Base-by-base conservation (phyloP, 805 yeast species). In the Wickerhamomyces chaumierensis region DNA sequence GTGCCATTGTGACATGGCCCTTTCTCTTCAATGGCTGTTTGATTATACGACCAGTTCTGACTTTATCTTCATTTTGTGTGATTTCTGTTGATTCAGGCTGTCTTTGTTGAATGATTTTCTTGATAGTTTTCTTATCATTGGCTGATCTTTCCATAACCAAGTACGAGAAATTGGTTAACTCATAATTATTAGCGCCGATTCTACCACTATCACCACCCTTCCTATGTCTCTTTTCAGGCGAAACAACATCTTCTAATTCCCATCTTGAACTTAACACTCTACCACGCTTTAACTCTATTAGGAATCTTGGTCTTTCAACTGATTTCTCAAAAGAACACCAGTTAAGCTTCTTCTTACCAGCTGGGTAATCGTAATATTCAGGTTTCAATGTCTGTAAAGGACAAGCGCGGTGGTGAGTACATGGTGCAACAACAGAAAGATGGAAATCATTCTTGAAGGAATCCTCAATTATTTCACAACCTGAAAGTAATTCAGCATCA, bases 271-370 rank as follows among this genome's bases (percentile, higher is more conserved):
- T 80, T 40, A 90, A 62, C 28, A 73, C 63, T 41, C 74, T 70
- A 11, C 98, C 98, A 55, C 79, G 73, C 55, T 88, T 90, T 52
- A 92, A 67, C 52, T 92, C 96, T 60, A 81, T 58, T n/a, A 80
- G 64, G 49, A 70, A 92, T 46, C 68, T 68, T 2, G 97, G 97
- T 51, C 97, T 70, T 45, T 72, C 71, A 7, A 88, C 77, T 18
- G 73, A 68, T 41, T 82, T 79, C 38, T 71, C 72, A 54, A 77
- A 87, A 35, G 81, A 73, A 54, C 96, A 86, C 67, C 87, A 85
- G 39, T 71, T 72, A 37, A 82, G 63, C 41, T 75, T 68, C 33
- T 31, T 31, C 44, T 69, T 70, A 33, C 84, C 85, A 18, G 70
- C 57, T 31, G 73, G 66, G 27, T 67, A 65, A 14, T 64, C 61